Percentiles rank a stretch among this genome's conserved stretches.
phyloP scores from a whole-genome alignment of 2,329 filamentous ascomycete species.

The Celoporthe dispersa region DNA sequence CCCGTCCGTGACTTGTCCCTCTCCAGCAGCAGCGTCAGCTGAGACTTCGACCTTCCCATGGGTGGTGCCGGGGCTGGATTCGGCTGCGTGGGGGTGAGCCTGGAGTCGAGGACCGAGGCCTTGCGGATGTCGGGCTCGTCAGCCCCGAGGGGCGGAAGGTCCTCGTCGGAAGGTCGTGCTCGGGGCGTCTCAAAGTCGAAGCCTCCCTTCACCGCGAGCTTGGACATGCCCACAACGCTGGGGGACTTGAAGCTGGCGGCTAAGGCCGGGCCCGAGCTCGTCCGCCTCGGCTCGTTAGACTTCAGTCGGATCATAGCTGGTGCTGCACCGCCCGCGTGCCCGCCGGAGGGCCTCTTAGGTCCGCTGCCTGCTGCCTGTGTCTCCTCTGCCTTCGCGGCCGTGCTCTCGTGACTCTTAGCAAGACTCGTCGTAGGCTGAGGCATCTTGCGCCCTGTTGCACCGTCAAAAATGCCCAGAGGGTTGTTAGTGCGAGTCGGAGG shows the following conservation, averaged over 20 bases:
- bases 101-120: conserved; percentile 41
- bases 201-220: conserved; percentile 32
- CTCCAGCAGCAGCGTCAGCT: conserved; percentile 61
- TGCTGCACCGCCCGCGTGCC: conserved; percentile 8
- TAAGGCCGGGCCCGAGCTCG: conserved; percentile 25
- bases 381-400: background rate
- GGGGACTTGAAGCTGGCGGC: conserved; percentile 31
- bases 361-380: background rate
- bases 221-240: conserved; percentile 33
- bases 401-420: background rate
- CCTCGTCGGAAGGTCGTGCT: conserved; percentile 18
- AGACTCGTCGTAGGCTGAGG: background rate
- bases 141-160: conserved; percentile 27
- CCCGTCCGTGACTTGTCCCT: conserved; percentile 49
- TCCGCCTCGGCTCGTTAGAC: conserved; percentile 29
- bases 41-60: conserved; percentile 63
- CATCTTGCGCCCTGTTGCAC: background rate
- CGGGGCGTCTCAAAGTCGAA: conserved; percentile 36
- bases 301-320: conserved; percentile 24
- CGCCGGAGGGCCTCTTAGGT: background rate
- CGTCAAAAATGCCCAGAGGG: conserved; percentile 12
- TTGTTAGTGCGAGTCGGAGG: background rate
- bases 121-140: conserved; percentile 34
- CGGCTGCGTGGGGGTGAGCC: conserved; percentile 55
- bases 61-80: conserved; percentile 50